Base-by-base conservation (phyloP, 2,329 filamentous ascomycete species). In the Emergomyces orientalis region DNA sequence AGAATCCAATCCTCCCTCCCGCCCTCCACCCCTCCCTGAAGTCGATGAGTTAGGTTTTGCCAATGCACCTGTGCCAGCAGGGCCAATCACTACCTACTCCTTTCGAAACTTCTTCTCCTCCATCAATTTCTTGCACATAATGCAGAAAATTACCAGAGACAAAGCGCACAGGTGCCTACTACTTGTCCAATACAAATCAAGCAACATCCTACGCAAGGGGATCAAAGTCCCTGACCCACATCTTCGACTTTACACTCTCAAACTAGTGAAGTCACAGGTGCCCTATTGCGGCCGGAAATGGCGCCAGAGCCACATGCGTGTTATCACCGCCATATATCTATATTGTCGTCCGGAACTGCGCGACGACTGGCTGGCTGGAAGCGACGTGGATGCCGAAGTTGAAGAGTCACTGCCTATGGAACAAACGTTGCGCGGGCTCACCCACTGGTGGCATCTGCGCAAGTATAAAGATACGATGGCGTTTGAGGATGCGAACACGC, bases 251-350 rank as follows among this genome's bases (percentile, higher is more conserved):
- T 97, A 97, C 79, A 96, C 94, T 0, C 84, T 99, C 69, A 99
- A 99, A 77, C 83, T 99, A 0, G 97, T 97, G 86, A 99, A 99
- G 77, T 94, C 91, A 65, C 94, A 99, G 76, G 94, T 99, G 4
- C 94, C 94, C 0, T 99, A 96, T 80, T 97, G 93, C 75, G 93
- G 94, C 27, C 88, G 94, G 52, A 99, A 99, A 78, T 99, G 94
- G 94, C 87, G 94, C 17, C 94, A 97, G 78, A 87, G 87, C 69
- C 97, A 99, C 76, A 99, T 99, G 94, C 89, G 93, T 62, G 92
- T 97, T 71, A 99, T 99, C 72, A 99, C 94, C 0, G 91, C 92
- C 3, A 90, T 99, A 1, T 99, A 97, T 75, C 81, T 99, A 58
- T 90, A 96, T 77, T 96, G 93, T 72, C 84, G 91, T 8, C 93